These are phyloP conservation scores for Aspergillus sclerotiicarbonarius DNA, from an alignment of 495 filamentous ascomycete genomes.

Conservation along the genomic window DNA sequence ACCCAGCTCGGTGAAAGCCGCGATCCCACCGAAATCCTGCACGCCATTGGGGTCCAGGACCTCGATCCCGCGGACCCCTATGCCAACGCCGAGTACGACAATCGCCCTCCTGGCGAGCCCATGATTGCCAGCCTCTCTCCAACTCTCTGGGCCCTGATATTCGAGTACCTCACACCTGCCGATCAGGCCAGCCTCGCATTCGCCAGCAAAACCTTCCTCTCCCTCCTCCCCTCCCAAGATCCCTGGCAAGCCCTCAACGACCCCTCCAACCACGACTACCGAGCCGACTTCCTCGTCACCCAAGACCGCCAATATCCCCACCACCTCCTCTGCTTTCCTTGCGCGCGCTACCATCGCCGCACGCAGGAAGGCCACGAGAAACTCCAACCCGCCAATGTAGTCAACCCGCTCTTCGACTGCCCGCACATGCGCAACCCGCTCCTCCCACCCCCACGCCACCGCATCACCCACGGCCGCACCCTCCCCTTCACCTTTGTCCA, in stretches of 20 bases:
- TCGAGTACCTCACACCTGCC: constrained; percentile 37
- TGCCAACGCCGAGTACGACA: constrained; percentile 18
- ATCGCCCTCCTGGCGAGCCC: constrained; percentile 40
- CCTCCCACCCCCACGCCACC: constrained; percentile 43
- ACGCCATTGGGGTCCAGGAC: constrained; percentile 43
- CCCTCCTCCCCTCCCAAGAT: constrained; percentile 38
- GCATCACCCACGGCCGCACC: constrained; percentile 50
- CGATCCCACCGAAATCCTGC: constrained; percentile 50
- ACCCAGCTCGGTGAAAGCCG: constrained; percentile 47
- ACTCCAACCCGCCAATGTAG: constrained; percentile 42
- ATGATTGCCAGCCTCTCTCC: constrained; percentile 43
- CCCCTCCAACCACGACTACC: constrained; percentile 38
- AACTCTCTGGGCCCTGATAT: constrained; percentile 44
- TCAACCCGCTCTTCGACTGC: constrained; percentile 55
- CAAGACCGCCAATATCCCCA: constrained; percentile 47
- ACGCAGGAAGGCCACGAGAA: constrained; percentile 48
- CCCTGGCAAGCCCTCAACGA: constrained; percentile 33
- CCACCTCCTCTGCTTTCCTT: constrained; percentile 59
- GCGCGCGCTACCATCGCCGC: constrained; percentile 49
- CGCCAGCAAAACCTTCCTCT: constrained; percentile 44
- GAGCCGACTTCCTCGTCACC: constrained; percentile 43
- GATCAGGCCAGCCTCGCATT: constrained; percentile 49
- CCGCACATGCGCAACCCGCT: constrained; percentile 41
- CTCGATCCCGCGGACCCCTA: constrained; percentile 26
- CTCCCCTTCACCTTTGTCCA: constrained; percentile 56